Conservation (phyloP, 306 rosid genomes). For the Acacia confusa region DNA sequence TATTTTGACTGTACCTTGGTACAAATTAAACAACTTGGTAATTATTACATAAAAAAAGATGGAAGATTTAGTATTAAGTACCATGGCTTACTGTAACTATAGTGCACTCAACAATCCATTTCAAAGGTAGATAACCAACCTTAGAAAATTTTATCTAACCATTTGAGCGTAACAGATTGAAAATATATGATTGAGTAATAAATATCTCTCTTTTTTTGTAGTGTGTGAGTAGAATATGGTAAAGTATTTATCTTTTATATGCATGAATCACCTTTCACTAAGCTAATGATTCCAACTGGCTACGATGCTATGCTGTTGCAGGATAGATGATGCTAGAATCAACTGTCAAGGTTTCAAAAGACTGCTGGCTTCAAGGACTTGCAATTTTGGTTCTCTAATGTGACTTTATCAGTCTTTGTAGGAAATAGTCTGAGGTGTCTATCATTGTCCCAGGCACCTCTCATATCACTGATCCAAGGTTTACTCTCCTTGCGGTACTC, state of each 20-base stretch:
- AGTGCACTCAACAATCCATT: not conserved
- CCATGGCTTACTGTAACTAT: not conserved
- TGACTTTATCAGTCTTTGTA: slow-evolving; percentile 38
- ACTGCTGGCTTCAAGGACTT: slow-evolving; percentile 89
- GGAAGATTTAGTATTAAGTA: not conserved
- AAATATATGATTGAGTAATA: not conserved
- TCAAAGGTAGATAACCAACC: not conserved
- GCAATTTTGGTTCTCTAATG: slow-evolving; percentile 70
- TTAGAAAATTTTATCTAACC: not conserved
- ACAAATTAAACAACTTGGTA: not conserved
- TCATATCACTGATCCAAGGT: slow-evolving; percentile 57
- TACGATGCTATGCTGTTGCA: slow-evolving; percentile 40
- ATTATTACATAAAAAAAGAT: not conserved
- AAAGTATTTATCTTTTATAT: not conserved
- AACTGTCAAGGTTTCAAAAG: slow-evolving; percentile 90
- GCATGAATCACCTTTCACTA: not conserved
- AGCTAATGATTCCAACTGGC: slow-evolving; percentile 7
- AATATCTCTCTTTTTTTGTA: not conserved
- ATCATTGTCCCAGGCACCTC: slow-evolving; percentile 62
- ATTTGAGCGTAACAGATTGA: not conserved
- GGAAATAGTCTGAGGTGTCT: not conserved
- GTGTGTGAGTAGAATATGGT: not conserved
- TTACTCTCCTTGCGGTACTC: slow-evolving; percentile 78
- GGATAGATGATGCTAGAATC: slow-evolving; percentile 65
- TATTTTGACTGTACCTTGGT: not conserved